Evolutionary conservation across 1,139 yeast species (phyloP).

Genomic region (Yamadazyma diddensiae): DNA sequence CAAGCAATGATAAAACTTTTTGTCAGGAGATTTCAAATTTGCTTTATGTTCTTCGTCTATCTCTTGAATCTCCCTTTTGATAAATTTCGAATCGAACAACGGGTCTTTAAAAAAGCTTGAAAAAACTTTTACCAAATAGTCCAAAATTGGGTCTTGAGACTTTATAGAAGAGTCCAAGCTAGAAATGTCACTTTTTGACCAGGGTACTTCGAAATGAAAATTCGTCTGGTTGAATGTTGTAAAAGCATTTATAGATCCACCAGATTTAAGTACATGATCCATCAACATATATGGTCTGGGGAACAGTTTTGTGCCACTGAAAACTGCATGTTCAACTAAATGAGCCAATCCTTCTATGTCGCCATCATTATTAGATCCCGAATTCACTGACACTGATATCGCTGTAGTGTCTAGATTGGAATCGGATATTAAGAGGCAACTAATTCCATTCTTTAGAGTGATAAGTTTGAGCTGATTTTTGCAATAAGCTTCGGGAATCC

Average conservation of each 20-base stretch:
- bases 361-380: constrained; percentile 68
- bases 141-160: constrained; percentile 35
- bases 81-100: constrained; percentile 36
- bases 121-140: constrained; percentile 45
- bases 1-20: constrained; percentile 57
- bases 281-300: constrained; percentile 49
- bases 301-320: constrained; percentile 54
- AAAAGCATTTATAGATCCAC: constrained; percentile 62
- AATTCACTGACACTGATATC: constrained; percentile 46
- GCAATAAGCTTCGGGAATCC: constrained; percentile 4
- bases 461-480: constrained; percentile 25
- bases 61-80: constrained; percentile 53
- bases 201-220: constrained; percentile 58
- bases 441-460: constrained; percentile 52
- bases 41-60: constrained; percentile 63
- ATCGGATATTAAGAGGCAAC: constrained; percentile 54
- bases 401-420: constrained; percentile 47
- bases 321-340: constrained; percentile 67
- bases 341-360: constrained; percentile 62
- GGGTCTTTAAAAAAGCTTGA: constrained; percentile 52
- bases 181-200: constrained; percentile 18
- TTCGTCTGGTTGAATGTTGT: constrained; percentile 66
- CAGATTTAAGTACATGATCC: constrained; percentile 38
- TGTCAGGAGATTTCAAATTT: constrained; percentile 41
- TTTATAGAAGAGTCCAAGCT: constrained; percentile 7